A percentile compares a stretch with the other conserved stretches of the same genome.
phyloP scores from a whole-genome alignment of 2,329 filamentous ascomycete genomes.

The Sphaerulina vaccinii region DNA sequence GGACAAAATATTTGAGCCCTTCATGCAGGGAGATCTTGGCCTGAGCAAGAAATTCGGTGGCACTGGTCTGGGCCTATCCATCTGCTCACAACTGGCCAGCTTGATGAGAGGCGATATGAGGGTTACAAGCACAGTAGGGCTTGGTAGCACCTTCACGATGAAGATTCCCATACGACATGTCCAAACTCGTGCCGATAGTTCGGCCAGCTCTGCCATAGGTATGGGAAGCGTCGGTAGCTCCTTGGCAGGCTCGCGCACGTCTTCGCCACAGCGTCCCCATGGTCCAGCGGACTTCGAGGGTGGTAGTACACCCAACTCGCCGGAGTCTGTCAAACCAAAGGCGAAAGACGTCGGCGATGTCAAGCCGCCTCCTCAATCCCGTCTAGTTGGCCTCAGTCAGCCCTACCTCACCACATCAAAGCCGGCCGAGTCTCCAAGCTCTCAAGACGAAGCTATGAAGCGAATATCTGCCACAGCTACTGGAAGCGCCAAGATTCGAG shows the following conservation, averaged over 20 bases:
- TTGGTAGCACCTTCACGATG: slow-evolving; percentile 80
- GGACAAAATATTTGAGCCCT: slow-evolving; percentile 85
- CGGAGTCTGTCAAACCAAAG: slow-evolving; percentile 7
- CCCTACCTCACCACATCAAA: slow-evolving; percentile 67
- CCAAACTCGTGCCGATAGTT: slow-evolving; percentile 62
- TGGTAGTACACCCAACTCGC: slow-evolving; percentile 28
- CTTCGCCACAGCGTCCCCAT: slow-evolving; percentile 14
- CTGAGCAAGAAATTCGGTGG: slow-evolving; percentile 88
- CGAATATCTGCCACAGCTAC: slow-evolving; percentile 62
- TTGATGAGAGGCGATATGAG: slow-evolving; percentile 79
- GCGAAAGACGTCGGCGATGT: slow-evolving; percentile 25
- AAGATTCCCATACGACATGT: slow-evolving; percentile 77
- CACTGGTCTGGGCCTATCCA: slow-evolving; percentile 82
- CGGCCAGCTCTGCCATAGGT: slow-evolving; percentile 40
- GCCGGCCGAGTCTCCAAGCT: slow-evolving; percentile 53
- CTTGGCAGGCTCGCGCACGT: slow-evolving; percentile 10
- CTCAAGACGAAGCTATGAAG: slow-evolving; percentile 65
- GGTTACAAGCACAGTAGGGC: slow-evolving; percentile 68
- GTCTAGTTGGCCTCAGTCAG: slow-evolving; percentile 76
- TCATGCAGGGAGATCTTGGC: slow-evolving; percentile 87
- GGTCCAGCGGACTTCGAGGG: slow-evolving; percentile 22
- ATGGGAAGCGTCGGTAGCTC: slow-evolving; percentile 23
- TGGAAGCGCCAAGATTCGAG: slow-evolving; percentile 63
- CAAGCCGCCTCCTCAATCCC: slow-evolving; percentile 64
- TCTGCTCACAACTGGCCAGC: slow-evolving; percentile 79